Conservation (phyloP, 1,284 basidiomycete species). For the Neotropicomus parvogracilis region DNA sequence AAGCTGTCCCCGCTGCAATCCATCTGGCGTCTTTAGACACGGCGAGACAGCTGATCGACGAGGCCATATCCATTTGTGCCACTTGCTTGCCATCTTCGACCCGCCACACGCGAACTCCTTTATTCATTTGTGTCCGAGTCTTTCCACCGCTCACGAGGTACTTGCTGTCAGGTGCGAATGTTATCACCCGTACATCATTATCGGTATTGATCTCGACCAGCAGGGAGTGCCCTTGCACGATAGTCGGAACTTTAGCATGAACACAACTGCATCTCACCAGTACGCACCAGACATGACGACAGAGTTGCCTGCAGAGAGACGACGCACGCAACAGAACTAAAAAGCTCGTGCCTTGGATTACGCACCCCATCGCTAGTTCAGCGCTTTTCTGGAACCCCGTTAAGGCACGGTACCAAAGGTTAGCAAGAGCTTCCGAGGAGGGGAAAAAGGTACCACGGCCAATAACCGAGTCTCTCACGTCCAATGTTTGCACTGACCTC, state of each 20-base stretch:
- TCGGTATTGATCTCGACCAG: neutral
- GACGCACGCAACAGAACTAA: no score
- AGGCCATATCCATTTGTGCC: no score
- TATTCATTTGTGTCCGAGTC: neutral
- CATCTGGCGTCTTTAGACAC: neutral
- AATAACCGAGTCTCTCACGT: constrained; percentile 46
- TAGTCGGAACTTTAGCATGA: neutral
- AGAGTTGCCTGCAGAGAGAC: no score
- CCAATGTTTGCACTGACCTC: constrained; percentile 54
- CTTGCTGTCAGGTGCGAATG: neutral
- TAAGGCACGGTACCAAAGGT: no score
- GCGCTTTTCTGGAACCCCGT: no score
- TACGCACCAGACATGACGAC: no score
- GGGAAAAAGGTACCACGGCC: constrained; percentile 47
- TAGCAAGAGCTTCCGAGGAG: constrained; percentile 36
- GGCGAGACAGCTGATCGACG: neutral
- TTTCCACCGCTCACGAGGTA: neutral
- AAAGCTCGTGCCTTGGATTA: no score
- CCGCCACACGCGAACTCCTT: neutral
- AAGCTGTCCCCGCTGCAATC: neutral
- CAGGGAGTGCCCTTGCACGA: neutral
- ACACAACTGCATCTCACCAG: no score
- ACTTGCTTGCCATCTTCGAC: neutral
- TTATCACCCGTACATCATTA: neutral
- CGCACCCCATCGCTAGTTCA: no score